Evolutionary conservation across 2,329 filamentous ascomycete genomes (phyloP), one percentile per base, ranked within the genome.

Genomic region (Botrytis galanthina): DNA sequence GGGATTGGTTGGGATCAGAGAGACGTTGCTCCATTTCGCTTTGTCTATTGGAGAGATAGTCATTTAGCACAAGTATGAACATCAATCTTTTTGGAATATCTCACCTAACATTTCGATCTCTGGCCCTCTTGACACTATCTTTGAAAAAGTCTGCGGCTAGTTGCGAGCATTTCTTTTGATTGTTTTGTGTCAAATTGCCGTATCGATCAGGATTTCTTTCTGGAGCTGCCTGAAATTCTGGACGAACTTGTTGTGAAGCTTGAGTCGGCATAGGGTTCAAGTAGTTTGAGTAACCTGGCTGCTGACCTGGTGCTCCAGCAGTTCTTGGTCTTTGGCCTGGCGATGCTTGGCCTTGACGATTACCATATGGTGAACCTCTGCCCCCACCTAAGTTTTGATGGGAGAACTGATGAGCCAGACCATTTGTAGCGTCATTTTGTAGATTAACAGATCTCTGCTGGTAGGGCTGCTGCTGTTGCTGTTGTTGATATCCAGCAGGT

Each of bases 71-170:
- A 57, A 66, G 22, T 57, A 57, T 44, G 1, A 46, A 66, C 12
- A 44, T 32, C 8, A 42, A 51, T 39, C 7, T 32, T 29, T 67
- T 20, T 46, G 26, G 10, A 48, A 20, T 42, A 32, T 69, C 87
- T 79, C 84, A 97, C 95, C 95, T 92, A 83, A 97, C 91, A 83
- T 99, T 99, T 74, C 96, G 91, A 84, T 98, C 96, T 78, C 95
- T 90, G 70, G 96, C 96, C 79, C 96, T 90, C 86, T 97, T 95
- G 73, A 99, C 97, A 82, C 95, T 98, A 84, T 99, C 95, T 84
- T 97, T 97, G 89, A 98, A 99, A 86, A 98, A 98, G 79, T 96
- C 94, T 73, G 92, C 90, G 57, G 97, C 92, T 80, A 91, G 82
- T 80, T 90, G 88, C 22, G 88, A 88, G 81, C 90, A 91, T 80